These are phyloP conservation scores for Passalora sequoiae DNA, from an alignment of 2,329 filamentous ascomycete species.

Conservation along the genomic window DNA sequence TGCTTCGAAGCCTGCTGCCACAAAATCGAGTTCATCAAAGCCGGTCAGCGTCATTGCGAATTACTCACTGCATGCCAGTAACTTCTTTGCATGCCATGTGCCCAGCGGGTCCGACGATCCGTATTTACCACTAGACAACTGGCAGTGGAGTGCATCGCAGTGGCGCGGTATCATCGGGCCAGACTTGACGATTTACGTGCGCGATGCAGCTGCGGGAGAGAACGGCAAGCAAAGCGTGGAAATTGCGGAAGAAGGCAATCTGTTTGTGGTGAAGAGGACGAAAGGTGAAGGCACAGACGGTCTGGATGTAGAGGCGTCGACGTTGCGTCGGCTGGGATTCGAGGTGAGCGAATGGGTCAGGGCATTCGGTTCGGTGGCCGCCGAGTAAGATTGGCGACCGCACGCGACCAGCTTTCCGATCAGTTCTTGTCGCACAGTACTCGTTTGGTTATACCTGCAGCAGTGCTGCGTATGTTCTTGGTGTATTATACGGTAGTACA, in stretches of 20 bases:
- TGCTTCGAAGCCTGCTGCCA: constrained; percentile 4
- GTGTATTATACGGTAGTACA: no score
- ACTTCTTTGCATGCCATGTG: constrained; percentile 67
- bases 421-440: no score
- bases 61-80: constrained; percentile 74
- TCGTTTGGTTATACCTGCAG: no score
- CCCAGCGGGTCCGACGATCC: constrained; percentile 62
- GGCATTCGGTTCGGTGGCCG: constrained; percentile 29
- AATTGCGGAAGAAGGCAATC: constrained; percentile 39
- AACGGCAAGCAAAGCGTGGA: constrained; percentile 32
- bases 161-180: constrained; percentile 83
- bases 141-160: constrained; percentile 93
- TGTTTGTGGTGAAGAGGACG: constrained; percentile 38
- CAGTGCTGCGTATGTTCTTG: no score
- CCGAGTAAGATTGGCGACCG: no score
- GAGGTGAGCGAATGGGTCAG: constrained; percentile 79
- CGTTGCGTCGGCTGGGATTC: constrained; percentile 71
- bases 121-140: constrained; percentile 82
- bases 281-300: constrained; percentile 30
- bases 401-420: no score
- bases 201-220: constrained; percentile 30
- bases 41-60: constrained; percentile 73
- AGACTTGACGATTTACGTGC: constrained; percentile 70
- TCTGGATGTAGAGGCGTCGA: constrained; percentile 40
- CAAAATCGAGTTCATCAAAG: constrained; percentile 33